phyloP scores from a whole-genome alignment of 2,329 filamentous ascomycete species.

The Claviceps citrina region DNA sequence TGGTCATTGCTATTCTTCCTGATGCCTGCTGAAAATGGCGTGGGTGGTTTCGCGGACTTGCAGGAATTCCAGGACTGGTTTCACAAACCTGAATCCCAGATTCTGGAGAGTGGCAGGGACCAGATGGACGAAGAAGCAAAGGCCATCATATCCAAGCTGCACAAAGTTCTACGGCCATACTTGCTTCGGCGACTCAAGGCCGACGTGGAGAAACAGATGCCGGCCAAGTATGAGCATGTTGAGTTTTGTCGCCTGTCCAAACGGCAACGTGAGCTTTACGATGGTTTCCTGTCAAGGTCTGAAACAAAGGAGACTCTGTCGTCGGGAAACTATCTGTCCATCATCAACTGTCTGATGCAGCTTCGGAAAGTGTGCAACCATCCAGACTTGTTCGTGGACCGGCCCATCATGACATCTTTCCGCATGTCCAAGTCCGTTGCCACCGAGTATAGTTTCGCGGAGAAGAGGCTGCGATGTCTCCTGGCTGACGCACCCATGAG shows the following conservation, averaged over 20 bases:
- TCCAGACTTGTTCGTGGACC: conserved; percentile 88
- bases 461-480: conserved; percentile 51
- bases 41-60: conserved; percentile 85
- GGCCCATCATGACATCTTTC: conserved; percentile 93
- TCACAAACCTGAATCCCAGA: conserved; percentile 86
- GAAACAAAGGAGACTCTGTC: conserved; percentile 80
- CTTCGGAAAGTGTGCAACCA: conserved; percentile 97
- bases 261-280: conserved; percentile 85
- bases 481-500: conserved; percentile 47
- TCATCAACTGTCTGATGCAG: conserved; percentile 97
- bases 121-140: conserved; percentile 90
- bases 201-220: conserved; percentile 98
- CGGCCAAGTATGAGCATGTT: conserved; percentile 92
- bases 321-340: conserved; percentile 90
- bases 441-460: conserved; percentile 58
- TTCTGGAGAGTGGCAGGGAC: conserved; percentile 83
- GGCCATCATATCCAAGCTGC: conserved; percentile 80
- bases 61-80: conserved; percentile 95
- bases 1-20: conserved; percentile 96
- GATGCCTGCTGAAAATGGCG: conserved; percentile 77
- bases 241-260: conserved; percentile 92
- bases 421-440: conserved; percentile 71
- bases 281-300: conserved; percentile 82
- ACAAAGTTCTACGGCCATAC: conserved; percentile 86
- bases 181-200: conserved; percentile 81